Percentiles rank a stretch among this genome's conserved stretches.
These are phyloP conservation scores for Pseudonitzschia multiseries DNA, from an alignment of 108 stramenopile genomes.

Conservation along the genomic window DNA sequence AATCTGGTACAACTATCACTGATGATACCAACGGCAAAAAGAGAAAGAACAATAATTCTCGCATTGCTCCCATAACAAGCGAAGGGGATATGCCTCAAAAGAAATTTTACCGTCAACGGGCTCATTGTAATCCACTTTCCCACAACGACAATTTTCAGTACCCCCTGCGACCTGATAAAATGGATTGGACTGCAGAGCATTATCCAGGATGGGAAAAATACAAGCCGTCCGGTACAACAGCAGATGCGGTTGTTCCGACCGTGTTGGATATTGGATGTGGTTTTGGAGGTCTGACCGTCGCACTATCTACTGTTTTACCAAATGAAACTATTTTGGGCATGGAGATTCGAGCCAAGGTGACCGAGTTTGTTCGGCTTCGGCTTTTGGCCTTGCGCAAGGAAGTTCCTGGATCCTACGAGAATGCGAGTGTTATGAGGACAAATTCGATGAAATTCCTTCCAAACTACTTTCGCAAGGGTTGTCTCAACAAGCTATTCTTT, in stretches of 20 bases:
- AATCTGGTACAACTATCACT: background rate
- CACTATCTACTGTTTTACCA: constrained; percentile 74
- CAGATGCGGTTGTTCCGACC: constrained; percentile 29
- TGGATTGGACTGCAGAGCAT: constrained; percentile 88
- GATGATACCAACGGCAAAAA: background rate
- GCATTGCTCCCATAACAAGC: constrained; percentile 57
- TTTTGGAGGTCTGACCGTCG: constrained; percentile 94
- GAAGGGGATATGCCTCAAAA: constrained; percentile 92
- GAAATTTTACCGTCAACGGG: constrained; percentile 94
- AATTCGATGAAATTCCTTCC: constrained; percentile 93
- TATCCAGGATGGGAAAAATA: constrained; percentile 41
- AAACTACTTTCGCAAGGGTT: constrained; percentile 55
- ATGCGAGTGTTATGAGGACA: constrained; percentile 82
- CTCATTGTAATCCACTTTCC: constrained; percentile 95
- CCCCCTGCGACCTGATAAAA: constrained; percentile 71
- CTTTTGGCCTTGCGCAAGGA: constrained; percentile 86
- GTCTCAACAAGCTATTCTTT: constrained; percentile 90
- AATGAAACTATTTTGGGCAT: constrained; percentile 85
- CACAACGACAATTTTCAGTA: constrained; percentile 91
- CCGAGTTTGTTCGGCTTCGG: constrained; percentile 93
- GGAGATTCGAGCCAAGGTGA: constrained; percentile 96
- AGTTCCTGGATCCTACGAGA: constrained; percentile 72
- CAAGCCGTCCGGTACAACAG: background rate
- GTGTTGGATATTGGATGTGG: constrained; percentile 99
- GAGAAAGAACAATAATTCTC: constrained; percentile 8